Evolutionary conservation across 768 basidiomycete genomes (phyloP).

Genomic region (Mycena chlorophos): DNA sequence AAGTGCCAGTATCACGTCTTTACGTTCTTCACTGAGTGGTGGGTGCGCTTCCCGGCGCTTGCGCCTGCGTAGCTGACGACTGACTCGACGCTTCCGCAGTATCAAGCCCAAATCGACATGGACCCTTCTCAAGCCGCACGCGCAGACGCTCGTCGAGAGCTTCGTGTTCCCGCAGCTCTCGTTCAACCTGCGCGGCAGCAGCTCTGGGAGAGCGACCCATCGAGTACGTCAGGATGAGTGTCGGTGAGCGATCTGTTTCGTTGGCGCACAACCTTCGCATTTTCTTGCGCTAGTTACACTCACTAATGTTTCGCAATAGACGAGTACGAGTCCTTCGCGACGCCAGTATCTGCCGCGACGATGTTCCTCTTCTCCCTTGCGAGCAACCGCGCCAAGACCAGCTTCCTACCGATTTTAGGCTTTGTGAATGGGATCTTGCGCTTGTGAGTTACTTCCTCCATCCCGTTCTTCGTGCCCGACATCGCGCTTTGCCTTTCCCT

Average conservation of each 20-base stretch:
- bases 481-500: neutral
- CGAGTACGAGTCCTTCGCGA: too few relatives aligned
- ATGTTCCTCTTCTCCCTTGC: constrained; percentile 79
- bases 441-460: constrained; percentile 66
- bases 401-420: constrained; percentile 78
- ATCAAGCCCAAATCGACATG: constrained; percentile 92
- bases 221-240: too few relatives aligned
- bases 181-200: too few relatives aligned
- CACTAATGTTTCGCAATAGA: too few relatives aligned
- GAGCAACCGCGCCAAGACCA: constrained; percentile 75
- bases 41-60: constrained; percentile 24
- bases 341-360: constrained; percentile 72
- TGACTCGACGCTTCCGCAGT: constrained; percentile 45
- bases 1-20: constrained; percentile 85
- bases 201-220: too few relatives aligned
- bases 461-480: constrained; percentile 35
- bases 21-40: constrained; percentile 88
- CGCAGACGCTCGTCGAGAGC: constrained; percentile 73
- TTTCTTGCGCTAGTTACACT: too few relatives aligned
- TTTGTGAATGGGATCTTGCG: too few relatives aligned
- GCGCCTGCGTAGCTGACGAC: too few relatives aligned
- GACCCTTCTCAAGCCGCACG: constrained; percentile 82
- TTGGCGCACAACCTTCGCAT: too few relatives aligned
- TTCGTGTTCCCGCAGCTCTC: too few relatives aligned
- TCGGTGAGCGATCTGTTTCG: too few relatives aligned